Evolutionary conservation across 106 monocot species (phyloP).

Genomic region (Chionographis japonica): DNA sequence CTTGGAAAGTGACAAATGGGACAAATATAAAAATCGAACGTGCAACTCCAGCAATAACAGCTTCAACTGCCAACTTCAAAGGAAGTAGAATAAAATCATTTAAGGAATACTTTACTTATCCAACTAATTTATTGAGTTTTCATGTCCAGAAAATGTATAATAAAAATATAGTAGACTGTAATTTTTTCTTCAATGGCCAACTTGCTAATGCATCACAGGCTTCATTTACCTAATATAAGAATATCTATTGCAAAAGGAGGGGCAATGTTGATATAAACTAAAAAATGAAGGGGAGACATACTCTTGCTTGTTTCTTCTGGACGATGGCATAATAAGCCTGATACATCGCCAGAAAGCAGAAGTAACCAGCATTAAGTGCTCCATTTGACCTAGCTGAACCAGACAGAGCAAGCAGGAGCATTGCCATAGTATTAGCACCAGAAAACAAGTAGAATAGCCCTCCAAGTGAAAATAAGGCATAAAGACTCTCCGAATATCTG

Average conservation of each 20-base stretch:
- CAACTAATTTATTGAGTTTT: too few species aligned
- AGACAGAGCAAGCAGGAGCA: slow-evolving; percentile 55
- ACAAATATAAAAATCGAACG: slow-evolving; percentile 44
- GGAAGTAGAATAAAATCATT: slow-evolving; percentile 5
- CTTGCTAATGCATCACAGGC: too few species aligned
- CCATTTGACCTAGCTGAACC: slow-evolving; percentile 80
- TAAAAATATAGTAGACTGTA: too few species aligned
- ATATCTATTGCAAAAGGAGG: neutral
- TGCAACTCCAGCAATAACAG: slow-evolving; percentile 25
- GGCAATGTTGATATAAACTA: neutral
- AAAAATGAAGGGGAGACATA: slow-evolving; percentile 9
- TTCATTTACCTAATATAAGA: too few species aligned
- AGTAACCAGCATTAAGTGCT: slow-evolving; percentile 74
- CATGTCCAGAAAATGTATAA: too few species aligned
- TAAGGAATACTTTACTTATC: neutral
- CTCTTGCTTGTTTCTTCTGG: slow-evolving; percentile 33
- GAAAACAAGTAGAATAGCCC: slow-evolving; percentile 61
- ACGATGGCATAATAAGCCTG: slow-evolving; percentile 35
- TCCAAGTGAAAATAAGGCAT: slow-evolving; percentile 62
- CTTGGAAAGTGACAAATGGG: slow-evolving; percentile 78
- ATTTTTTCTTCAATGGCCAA: too few species aligned
- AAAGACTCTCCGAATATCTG: slow-evolving; percentile 79
- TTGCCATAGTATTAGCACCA: slow-evolving; percentile 46
- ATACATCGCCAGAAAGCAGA: slow-evolving; percentile 49
- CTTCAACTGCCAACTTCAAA: slow-evolving; percentile 49